Evolutionary conservation across 257 asterid genomes (phyloP).

Genomic region (Echites panduratus): DNA sequence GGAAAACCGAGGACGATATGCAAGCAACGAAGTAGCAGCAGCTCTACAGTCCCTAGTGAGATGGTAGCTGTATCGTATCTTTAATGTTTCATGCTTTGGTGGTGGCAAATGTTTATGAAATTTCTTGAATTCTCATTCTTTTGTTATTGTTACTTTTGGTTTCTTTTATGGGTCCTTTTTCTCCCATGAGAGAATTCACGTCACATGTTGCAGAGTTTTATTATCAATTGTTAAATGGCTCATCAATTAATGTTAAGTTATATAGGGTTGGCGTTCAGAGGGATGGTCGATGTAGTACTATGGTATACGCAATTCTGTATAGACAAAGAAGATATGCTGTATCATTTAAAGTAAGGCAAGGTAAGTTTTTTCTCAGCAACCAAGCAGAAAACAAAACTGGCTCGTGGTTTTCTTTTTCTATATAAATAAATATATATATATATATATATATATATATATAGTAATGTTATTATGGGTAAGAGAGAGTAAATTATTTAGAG

Average conservation of each 20-base stretch:
- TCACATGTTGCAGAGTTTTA: not conserved
- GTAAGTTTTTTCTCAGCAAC: not conserved
- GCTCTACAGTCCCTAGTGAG: constrained; percentile 6
- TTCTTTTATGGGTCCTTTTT: constrained; percentile 39
- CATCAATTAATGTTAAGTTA: not conserved
- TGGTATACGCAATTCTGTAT: not conserved
- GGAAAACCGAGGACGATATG: constrained; percentile 93
- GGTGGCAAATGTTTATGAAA: constrained; percentile 10
- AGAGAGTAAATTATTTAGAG: too few species aligned
- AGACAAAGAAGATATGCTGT: not conserved
- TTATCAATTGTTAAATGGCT: not conserved
- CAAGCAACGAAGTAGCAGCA: constrained; percentile 44
- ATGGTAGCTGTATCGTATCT: constrained; percentile 3
- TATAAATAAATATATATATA: too few species aligned
- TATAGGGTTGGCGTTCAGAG: not conserved
- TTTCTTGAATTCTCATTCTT: constrained; percentile 19
- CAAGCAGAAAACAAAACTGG: not conserved
- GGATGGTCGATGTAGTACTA: not conserved
- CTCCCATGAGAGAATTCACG: constrained; percentile 32
- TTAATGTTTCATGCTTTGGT: not conserved
- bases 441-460: too few species aligned
- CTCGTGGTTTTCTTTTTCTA: not conserved
- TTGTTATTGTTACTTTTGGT: constrained; percentile 25
- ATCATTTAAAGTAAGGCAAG: too few species aligned
- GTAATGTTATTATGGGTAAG: too few species aligned